Base-by-base conservation (phyloP, 2,329 filamentous ascomycete genomes). In the Pseudocercospora ulei region DNA sequence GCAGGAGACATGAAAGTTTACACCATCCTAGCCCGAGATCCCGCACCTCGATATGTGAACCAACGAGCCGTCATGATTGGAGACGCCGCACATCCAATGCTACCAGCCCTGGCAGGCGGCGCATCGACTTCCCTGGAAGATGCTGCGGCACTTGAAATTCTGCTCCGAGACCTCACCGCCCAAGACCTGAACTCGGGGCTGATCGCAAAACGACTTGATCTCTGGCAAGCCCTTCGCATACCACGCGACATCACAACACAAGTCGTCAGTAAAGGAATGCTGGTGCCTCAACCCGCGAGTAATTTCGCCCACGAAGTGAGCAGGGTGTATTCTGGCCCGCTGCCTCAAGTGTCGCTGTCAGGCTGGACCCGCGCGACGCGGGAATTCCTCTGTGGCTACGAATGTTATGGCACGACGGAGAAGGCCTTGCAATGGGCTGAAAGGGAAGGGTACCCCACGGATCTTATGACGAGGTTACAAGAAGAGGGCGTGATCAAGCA, bases 71-170 rank as follows among this genome's bases (percentile, higher is more conserved):
- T 44, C 12, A 25, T 44, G 33, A 41, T 44, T 12, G 42, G 42
- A 19, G 42, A 44, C 19, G 42, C 42, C 7, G 42, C 38, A n/a
- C 42, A 44, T 35, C 38, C 42, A 2, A 42, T 42, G 39, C 25
- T 42, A 13, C 39, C 39, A 11, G 29, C 38, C 7, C 18, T 40
- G 13, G 38, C 34, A 22, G 39, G 27, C 14, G 27, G 39, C 12
- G 22, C 27, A n/a, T 27, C 22, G 1, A 42, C 39, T 3, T 20
- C 25, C 12, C 26, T 42, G 7, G 39, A 42, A 38, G 39, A 42
- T 16, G 35, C 34, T 8, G 39, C 39, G 5, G 28, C 35, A 7
- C 33, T 42, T 3, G 39, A 42, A 24, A 23, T 42, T 11, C 9
- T 42, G 5, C 35, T 42, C 7, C 12, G 24, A 20, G n/a, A 27